phyloP scores from a whole-genome alignment of 2,329 filamentous ascomycete genomes.

The Alternaria brassicae region DNA sequence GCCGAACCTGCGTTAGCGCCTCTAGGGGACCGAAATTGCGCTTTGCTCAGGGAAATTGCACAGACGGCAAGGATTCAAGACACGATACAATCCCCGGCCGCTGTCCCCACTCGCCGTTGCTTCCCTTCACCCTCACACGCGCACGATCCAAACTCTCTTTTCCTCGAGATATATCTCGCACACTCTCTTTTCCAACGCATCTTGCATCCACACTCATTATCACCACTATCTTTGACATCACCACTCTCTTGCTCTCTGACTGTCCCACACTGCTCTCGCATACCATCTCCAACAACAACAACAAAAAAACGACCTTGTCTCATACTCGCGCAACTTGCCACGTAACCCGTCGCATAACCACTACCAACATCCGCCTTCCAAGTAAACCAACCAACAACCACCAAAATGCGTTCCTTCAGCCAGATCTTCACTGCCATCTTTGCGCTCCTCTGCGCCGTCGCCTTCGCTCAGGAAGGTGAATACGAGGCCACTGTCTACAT shows the following conservation, averaged over 20 bases:
- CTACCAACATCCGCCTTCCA: constrained; percentile 8
- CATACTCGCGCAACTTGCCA: constrained; percentile 10
- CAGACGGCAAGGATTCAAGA: constrained; percentile 34
- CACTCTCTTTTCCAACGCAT: constrained; percentile 12
- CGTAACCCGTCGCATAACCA: constrained; percentile 12
- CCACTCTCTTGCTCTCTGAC: constrained; percentile 8
- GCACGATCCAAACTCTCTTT: constrained; percentile 18
- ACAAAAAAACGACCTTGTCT: not conserved
- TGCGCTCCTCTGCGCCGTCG: constrained; percentile 40
- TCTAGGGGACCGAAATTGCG: not conserved
- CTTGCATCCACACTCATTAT: constrained; percentile 12
- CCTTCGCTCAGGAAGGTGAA: constrained; percentile 34
- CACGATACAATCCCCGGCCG: constrained; percentile 16
- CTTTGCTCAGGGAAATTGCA: constrained; percentile 28
- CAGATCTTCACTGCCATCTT: constrained; percentile 44
- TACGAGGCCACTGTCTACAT: constrained; percentile 49
- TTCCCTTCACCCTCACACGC: constrained; percentile 30
- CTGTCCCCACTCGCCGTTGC: constrained; percentile 25
- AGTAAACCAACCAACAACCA: constrained; percentile 20
- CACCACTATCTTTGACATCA: constrained; percentile 1
- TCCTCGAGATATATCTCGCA: constrained; percentile 4
- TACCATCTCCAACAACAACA: not conserved
- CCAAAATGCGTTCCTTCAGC: constrained; percentile 49
- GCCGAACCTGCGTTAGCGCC: constrained; percentile 17
- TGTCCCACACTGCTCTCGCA: constrained; percentile 22